Evolutionary conservation across 2,329 filamentous ascomycete species (phyloP), one percentile per base, ranked within the genome.

Genomic region (Penicillium rolfsii): DNA sequence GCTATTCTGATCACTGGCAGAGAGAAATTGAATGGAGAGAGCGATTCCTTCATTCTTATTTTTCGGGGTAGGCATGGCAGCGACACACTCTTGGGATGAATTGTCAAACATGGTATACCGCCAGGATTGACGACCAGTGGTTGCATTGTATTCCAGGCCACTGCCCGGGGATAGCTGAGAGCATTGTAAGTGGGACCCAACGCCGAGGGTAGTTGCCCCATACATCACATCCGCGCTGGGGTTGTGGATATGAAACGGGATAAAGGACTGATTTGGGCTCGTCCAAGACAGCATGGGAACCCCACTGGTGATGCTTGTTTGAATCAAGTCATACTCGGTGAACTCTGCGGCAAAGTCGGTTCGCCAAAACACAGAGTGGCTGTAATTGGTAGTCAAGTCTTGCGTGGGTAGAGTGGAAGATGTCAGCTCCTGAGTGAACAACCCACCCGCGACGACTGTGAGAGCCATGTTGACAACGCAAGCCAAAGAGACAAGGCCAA

Each of bases 311-410:
- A 75, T 74, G 43, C 73, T 75, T 7, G 71, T 73, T 49, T 75
- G 73, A 11, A 75, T 75, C 36, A 75, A 55, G 40, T 75, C 72
- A 58, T 75, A 74, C 49, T 74, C 73, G 2, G 72, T 74, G 28
- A 75, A 75, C 36, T 75, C 70, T 2, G 68, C 71, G 0, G 73
- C 70, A 58, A 74, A 75, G 35, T 74, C 71, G 4, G 65, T 71
- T n/a, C 62, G 66, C 57, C 59, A 66, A 9, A 75, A 74, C 1
- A 61, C 56, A 3, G 70, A 70, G 19, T 70, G 63, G 41, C 73
- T 75, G 36, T 73, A 75, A 49, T 75, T 75, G 35, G 69, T 60
- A 5, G 61, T 61, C 11, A 75, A 57, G 5, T 66, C 61, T 1
- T 61, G 28, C 1, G 71, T 73, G 12, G 69, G 49, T 3, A 74